Base-by-base conservation (phyloP, 176 grass and related monocot species). In the Saccharum spontaneum region DNA sequence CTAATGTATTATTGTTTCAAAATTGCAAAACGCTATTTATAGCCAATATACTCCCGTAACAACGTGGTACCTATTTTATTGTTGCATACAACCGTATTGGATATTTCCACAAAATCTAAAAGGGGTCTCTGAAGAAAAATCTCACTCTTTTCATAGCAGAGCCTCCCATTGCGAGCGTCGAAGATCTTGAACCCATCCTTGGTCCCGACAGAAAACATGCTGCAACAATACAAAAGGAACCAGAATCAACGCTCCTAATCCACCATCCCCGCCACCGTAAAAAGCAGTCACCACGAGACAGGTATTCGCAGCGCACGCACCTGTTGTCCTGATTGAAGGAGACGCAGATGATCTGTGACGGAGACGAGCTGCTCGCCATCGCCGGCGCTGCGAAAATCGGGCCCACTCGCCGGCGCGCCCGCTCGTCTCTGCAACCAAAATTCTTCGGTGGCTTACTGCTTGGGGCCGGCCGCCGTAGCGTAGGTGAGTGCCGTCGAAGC, bases 281-380 rank as follows among this genome's bases (percentile, higher is more conserved):
- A 4, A 61, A 64, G 37, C 36, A 8, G 61, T 13, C 60, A 76
- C 1, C 45, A 12, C 12, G 20, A 24, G 1, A 23, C 50, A 31
- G 18, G 0, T 1, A 23, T 9, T 30, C 6, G 28, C 22, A 14
- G 11, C 22, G 40, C 6, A 49, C 11, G 37, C 54, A 98, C 96
- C 93, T 95, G 93, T 92, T 92, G 33, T 95, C 93, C 83, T 98
- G 96, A 69, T 98, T 98, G 88, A 98, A 98, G 50, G 96, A 95
- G 67, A 88, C 93, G 77, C 91, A 95, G 67, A 95, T 86, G 71
- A 98, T 82, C 50, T 87, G 91, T 7, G 91, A 88, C 31, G 83
- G 22, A 30, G 86, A 26, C 69, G 95, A 90, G 67, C 87, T 85
- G 86, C 83, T 94, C 84, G 89, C 93, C 96, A 98, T 98, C 34